Base-by-base conservation (phyloP, 352 stramenopile genomes). In the Phytophthora pinifolia region DNA sequence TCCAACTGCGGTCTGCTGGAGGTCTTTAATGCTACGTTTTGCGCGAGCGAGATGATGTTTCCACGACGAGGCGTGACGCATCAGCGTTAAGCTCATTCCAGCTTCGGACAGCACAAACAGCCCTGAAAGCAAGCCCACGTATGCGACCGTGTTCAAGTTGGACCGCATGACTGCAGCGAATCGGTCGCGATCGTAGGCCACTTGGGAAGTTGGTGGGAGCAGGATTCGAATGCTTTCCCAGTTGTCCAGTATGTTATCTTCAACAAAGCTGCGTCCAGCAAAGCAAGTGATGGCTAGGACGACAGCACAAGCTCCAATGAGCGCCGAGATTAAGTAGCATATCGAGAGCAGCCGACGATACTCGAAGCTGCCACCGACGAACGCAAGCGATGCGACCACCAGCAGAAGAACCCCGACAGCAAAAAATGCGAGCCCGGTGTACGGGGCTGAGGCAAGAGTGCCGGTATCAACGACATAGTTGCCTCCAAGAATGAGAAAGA, bases 401-500 rank as follows among this genome's bases (percentile, higher is more conserved):
- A 92, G 60, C 47, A 87, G 62, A 9, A 88, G 14, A 13, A 76
- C 34, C 0, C 82, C 82, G 30, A 70, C 70, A 9, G 64, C 50
- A 51, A 89, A 92, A 32, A 88, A 70, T 25, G 83, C 68, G 45
- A 92, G 80, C 27, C 79, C 74, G n/a, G 79, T 83, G 57, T 84
- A 89, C 6, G 82, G 82, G 9, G 79, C 73, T 6, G 82, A 86
- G 5, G 70, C 67, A 3, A 89, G 59, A 2, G 69, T 88, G n/a
- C 65, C 73, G 6, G 72, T 83, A 51, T 88, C 77, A 22, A 83
- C 79, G 45, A 92, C 75, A 53, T 89, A 92, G 49, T 89, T 83
- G 0, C 79, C 82, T 10, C 79, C 77, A 8, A 87, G 47, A 44
- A 89, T 65, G 18, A 92, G 69, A 46, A 89, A 84, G 3, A 89